phyloP scores from a whole-genome alignment of 129 eudicot genomes.

The Helichrysum umbraculigerum region DNA sequence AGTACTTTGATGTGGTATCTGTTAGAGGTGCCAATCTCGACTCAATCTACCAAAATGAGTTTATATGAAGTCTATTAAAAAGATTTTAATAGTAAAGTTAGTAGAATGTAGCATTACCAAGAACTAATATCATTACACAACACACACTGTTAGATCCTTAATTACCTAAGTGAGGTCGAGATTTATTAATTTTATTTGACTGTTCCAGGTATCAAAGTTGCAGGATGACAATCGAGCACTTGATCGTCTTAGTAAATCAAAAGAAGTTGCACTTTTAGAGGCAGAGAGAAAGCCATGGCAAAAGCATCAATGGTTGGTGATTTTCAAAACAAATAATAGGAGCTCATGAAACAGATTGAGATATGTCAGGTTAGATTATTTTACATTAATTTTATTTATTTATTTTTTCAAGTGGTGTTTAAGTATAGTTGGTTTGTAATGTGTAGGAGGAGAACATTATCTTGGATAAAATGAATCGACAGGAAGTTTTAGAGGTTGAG shows the following conservation, averaged over 20 bases:
- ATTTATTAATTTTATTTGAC: neutral
- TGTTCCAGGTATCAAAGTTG: conserved; percentile 68
- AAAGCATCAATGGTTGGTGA: conserved; percentile 89
- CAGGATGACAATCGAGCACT: conserved; percentile 90
- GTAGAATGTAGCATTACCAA: no score
- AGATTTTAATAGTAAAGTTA: no score
- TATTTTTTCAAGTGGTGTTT: neutral
- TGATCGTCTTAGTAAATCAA: conserved; percentile 87
- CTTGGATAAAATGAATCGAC: conserved; percentile 88
- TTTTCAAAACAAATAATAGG: conserved; percentile 84
- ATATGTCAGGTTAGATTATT: conserved; percentile 71
- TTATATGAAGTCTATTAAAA: no score
- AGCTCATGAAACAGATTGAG: conserved; percentile 73
- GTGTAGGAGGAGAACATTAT: conserved; percentile 85
- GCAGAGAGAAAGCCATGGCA: conserved; percentile 82
- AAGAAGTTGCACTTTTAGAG: conserved; percentile 85
- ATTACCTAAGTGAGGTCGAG: neutral
- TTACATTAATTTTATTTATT: conserved; percentile 20
- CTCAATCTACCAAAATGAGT: no score
- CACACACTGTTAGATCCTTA: no score
- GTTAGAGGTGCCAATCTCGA: no score
- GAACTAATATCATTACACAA: neutral
- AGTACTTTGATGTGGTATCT: no score
- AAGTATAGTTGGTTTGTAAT: conserved; percentile 18
- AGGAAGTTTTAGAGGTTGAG: conserved; percentile 90